Evolutionary conservation across 2,329 filamentous ascomycete species (phyloP), one percentile per base, ranked within the genome.

Genomic region (Beauveria asiatica): DNA sequence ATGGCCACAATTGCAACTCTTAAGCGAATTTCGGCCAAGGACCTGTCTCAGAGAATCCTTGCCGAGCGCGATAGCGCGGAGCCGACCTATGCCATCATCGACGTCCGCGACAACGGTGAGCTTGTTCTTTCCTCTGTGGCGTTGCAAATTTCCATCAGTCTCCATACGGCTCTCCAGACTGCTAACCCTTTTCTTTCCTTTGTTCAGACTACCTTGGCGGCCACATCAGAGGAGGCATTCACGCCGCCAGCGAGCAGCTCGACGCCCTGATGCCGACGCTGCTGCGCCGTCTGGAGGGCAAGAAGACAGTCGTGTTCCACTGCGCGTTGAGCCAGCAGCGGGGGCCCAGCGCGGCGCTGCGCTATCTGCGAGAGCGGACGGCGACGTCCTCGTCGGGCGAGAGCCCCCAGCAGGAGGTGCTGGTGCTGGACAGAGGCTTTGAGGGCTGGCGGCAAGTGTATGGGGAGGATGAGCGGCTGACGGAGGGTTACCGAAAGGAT

Each of bases 261-360:
- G 90, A 96, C 67, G 83, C 83, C 70, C 84, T 82, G 65, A 84
- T 94, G 73, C 89, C 92, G 0, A 90, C 92, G 64, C 83, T 99
- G n/a, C 80, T 96, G 13, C 85, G 90, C 60, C 85, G 82, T 48
- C 82, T 97, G 52, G 78, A 84, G 65, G 85, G 87, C 69, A 92
- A 91, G 73, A 84, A 94, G 60, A 87, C 82, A 11, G 91, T 99
- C 16, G 84, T 99, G 1, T 99, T 99, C 73, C 94, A 99, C 76
- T 99, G 94, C 74, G 89, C 90, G 19, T 78, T 97, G 59, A 93
- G 88, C 66, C 94, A 97, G 77, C 89, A 96, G 75, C 82, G 94
- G 1, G 94, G 94, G 0, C 94, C 94, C 0, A 83, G 83, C 55
- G 92, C 93, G 3, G 94, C 94, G 3, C 75, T 96, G 66, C 80